Conservation (phyloP, 73 alveolate species). For the Paramecium sonneborni region DNA sequence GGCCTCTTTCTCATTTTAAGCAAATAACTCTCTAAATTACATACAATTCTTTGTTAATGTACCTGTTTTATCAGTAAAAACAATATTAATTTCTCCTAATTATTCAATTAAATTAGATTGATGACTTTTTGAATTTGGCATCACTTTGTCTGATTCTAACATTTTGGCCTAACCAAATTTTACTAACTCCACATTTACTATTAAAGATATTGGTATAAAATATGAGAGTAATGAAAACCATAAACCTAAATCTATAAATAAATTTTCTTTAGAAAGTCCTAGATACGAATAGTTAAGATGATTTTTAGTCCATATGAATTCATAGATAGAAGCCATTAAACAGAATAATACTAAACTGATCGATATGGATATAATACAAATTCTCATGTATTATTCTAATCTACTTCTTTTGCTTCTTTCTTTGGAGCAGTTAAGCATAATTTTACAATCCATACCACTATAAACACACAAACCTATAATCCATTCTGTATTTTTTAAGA, state of each 20-base stretch:
- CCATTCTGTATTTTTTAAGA: slow-evolving; percentile 83
- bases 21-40: slow-evolving; percentile 69
- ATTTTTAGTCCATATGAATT: slow-evolving; percentile 48
- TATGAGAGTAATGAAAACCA: slow-evolving; percentile 83
- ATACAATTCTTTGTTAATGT: slow-evolving; percentile 91
- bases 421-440: slow-evolving; percentile 85
- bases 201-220: slow-evolving; percentile 61
- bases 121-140: slow-evolving; percentile 74
- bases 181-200: slow-evolving; percentile 57
- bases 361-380: slow-evolving; percentile 7
- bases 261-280: background rate
- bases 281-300: background rate
- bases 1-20: slow-evolving; percentile 63
- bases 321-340: slow-evolving; percentile 49
- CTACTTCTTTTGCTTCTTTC: slow-evolving; percentile 81
- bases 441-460: slow-evolving; percentile 96
- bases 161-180: slow-evolving; percentile 65
- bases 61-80: slow-evolving; percentile 98
- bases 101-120: slow-evolving; percentile 92
- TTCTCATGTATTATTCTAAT: slow-evolving; percentile 61
- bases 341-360: slow-evolving; percentile 7
- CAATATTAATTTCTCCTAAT: slow-evolving; percentile 88
- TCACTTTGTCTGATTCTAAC: slow-evolving; percentile 32
- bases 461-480: slow-evolving; percentile 87
- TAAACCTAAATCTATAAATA: slow-evolving; percentile 73